These are phyloP conservation scores for Huntiella moniliformis DNA, from an alignment of 2,329 filamentous ascomycete species.

Conservation along the genomic window DNA sequence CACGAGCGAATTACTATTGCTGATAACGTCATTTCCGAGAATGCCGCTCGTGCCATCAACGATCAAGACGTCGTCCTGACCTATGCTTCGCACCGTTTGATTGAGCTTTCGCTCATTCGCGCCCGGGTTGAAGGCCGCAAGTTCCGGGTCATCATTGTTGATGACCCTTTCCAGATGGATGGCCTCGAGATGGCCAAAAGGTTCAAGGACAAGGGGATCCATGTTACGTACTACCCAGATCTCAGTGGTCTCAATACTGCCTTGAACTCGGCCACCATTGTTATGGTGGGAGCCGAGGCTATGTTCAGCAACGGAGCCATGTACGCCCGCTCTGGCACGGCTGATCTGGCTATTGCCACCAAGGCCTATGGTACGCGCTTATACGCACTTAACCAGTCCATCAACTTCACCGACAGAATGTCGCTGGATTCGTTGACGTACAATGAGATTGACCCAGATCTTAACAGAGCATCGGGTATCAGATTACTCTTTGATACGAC, in stretches of 20 bases:
- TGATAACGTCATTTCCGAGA: constrained; percentile 65
- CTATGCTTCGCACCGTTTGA: constrained; percentile 69
- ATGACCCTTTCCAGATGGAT: constrained; percentile 39
- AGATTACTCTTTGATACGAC: constrained; percentile 82
- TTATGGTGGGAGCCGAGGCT: constrained; percentile 78
- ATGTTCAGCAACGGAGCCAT: constrained; percentile 91
- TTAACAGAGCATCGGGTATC: constrained; percentile 35
- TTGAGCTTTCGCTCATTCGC: constrained; percentile 61
- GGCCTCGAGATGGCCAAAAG: constrained; percentile 45
- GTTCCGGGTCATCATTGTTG: constrained; percentile 73
- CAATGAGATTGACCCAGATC: constrained; percentile 75
- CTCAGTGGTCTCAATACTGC: constrained; percentile 58
- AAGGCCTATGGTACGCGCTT: constrained; percentile 59
- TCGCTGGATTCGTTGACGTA: constrained; percentile 82
- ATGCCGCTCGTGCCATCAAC: constrained; percentile 55
- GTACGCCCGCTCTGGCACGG: constrained; percentile 74
- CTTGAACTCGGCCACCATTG: constrained; percentile 46
- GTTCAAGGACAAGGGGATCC: constrained; percentile 48
- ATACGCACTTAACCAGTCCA: constrained; percentile 77
- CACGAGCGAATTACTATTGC: constrained; percentile 77
- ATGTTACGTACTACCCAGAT: constrained; percentile 62
- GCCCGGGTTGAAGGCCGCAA: constrained; percentile 51
- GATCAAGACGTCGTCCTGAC: constrained; percentile 71
- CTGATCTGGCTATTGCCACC: constrained; percentile 69
- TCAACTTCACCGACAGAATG: constrained; percentile 79